These are phyloP conservation scores for Olyra latifolia DNA, from an alignment of 176 grass and related monocot genomes.

Conservation along the genomic window DNA sequence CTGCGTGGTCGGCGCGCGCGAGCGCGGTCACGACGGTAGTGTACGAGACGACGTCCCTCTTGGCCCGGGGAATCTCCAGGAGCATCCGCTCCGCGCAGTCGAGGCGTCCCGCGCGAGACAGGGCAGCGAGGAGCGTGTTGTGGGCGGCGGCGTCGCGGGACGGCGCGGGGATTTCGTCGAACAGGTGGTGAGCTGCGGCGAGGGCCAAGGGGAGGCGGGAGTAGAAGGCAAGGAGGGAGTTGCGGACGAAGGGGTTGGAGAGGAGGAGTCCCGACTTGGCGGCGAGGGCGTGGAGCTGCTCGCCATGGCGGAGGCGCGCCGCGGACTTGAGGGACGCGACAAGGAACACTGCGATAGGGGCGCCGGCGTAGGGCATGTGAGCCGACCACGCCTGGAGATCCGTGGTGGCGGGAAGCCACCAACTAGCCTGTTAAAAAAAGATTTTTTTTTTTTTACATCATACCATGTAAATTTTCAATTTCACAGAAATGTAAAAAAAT, in stretches of 20 bases:
- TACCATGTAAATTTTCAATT: too few species aligned
- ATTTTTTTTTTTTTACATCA: too few species aligned
- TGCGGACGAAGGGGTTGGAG: conserved; percentile 63
- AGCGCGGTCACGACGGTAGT: conserved; percentile 59
- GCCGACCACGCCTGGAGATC: too few species aligned
- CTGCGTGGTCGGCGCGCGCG: conserved; percentile 9
- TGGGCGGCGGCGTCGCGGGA: conserved; percentile 33
- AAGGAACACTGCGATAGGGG: conserved; percentile 52
- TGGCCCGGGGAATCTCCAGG: conserved; percentile 31
- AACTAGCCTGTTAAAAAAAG: too few species aligned
- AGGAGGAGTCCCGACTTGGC: conserved; percentile 56
- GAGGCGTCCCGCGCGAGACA: conserved; percentile 26
- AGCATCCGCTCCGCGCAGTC: conserved; percentile 37
- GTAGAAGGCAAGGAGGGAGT: conserved; percentile 71
- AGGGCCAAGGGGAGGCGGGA: conserved; percentile 26
- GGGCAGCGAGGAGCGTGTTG: conserved; percentile 48
- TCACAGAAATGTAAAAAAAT: too few species aligned
- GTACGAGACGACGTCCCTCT: conserved; percentile 58
- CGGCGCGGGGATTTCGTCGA: conserved; percentile 33
- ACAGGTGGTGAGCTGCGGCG: conserved; percentile 38
- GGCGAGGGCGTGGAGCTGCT: conserved; percentile 62
- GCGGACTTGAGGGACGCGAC: conserved; percentile 53
- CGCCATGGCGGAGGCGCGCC: conserved; percentile 39
- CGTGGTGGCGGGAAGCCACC: too few species aligned
- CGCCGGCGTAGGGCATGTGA: conserved; percentile 6